These are phyloP conservation scores for Lentinula sp. DNA, from an alignment of 768 basidiomycete species.

Conservation along the genomic window DNA sequence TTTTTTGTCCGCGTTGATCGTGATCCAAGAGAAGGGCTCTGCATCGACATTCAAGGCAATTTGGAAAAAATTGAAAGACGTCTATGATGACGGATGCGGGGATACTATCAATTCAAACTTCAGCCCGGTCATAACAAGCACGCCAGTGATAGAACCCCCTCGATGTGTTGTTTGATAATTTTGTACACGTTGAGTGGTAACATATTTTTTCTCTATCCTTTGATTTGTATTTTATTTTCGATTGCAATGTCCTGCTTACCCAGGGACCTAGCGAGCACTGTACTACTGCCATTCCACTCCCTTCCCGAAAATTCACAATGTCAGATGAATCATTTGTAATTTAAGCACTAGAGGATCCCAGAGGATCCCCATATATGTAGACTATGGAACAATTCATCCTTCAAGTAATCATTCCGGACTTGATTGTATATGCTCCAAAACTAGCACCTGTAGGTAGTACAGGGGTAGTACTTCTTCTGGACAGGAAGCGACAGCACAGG, in stretches of 20 bases:
- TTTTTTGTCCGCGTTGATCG: conserved; percentile 59
- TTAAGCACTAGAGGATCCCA: too few species aligned
- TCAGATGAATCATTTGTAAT: too few species aligned
- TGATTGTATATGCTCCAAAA: too few species aligned
- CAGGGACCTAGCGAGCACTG: neutral
- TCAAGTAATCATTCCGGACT: too few species aligned
- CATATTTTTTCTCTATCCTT: neutral
- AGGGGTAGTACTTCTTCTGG: too few species aligned
- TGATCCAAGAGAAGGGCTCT: conserved; percentile 90
- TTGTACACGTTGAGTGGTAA: neutral
- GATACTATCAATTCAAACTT: conserved; percentile 22
- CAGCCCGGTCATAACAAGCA: conserved; percentile 37
- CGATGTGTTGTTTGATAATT: conserved; percentile 22
- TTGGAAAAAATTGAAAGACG: conserved; percentile 64
- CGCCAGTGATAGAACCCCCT: conserved; percentile 35
- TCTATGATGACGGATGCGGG: conserved; percentile 41
- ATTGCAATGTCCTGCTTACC: neutral
- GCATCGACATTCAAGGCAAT: conserved; percentile 78
- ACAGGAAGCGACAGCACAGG: too few species aligned
- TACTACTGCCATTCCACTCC: neutral
- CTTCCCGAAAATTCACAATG: neutral
- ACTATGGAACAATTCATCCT: too few species aligned
- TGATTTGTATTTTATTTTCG: neutral
- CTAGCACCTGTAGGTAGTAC: too few species aligned
- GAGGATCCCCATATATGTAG: too few species aligned